A percentile compares a stretch with the other conserved stretches of the same genome.
Evolutionary conservation across 163 green algal genomes (phyloP).

Genomic region (Scenedesmus sp.): DNA sequence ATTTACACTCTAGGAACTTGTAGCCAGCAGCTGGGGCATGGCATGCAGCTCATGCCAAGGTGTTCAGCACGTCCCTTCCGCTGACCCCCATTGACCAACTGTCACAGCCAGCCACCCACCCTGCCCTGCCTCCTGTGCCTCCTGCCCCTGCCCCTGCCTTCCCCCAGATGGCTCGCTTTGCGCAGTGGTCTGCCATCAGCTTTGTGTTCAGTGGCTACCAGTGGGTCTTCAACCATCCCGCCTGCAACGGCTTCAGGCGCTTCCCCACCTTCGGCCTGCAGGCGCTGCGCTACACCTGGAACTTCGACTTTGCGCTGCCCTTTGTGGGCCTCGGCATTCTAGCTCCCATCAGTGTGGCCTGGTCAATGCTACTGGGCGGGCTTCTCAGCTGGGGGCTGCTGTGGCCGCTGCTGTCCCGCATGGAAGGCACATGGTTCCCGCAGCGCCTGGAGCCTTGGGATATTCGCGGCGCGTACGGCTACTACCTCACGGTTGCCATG

Average conservation of each 20-base stretch:
- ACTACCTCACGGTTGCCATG: conserved; percentile 58
- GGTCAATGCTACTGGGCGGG: conserved; percentile 21
- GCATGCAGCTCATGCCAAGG: neutral
- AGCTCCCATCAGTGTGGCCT: conserved; percentile 42
- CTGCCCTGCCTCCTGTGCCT: neutral
- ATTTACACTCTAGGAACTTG: neutral
- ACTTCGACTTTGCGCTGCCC: conserved; percentile 65
- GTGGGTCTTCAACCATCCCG: conserved; percentile 64
- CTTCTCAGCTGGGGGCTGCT: conserved; percentile 67
- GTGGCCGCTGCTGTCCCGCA: conserved; percentile 66
- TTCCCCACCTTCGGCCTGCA: conserved; percentile 66
- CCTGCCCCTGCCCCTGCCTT: neutral
- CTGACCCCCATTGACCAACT: neutral
- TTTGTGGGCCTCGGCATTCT: conserved; percentile 68
- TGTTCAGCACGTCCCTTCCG: neutral
- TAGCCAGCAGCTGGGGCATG: neutral
- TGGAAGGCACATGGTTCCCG: conserved; percentile 64
- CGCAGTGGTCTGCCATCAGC: conserved; percentile 41
- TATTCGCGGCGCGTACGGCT: conserved; percentile 63
- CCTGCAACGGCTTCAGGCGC: conserved; percentile 55
- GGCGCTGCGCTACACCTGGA: conserved; percentile 44
- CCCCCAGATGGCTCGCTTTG: conserved; percentile 45
- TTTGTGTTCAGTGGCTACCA: conserved; percentile 47
- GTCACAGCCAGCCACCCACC: neutral
- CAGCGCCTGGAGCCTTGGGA: neutral